phyloP scores from a whole-genome alignment of 106 monocot genomes.

The Allium cepa region DNA sequence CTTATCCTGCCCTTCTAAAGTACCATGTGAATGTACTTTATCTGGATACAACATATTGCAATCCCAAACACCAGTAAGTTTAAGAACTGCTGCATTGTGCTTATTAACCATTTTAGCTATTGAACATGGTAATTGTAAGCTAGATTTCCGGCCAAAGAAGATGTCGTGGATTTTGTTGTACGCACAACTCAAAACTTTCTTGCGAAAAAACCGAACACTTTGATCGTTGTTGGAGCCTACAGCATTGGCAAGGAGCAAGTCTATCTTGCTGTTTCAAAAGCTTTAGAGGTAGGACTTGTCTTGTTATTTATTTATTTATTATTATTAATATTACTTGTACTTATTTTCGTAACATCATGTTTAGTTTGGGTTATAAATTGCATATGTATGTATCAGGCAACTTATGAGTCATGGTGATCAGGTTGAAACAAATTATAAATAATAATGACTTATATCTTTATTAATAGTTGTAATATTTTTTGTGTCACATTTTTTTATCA shows the following conservation, averaged over 20 bases:
- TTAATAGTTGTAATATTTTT: too few species aligned
- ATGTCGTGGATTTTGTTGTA: constrained; percentile 62
- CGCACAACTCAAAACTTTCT: constrained; percentile 26
- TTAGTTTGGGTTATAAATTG: too few species aligned
- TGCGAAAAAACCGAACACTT: constrained; percentile 45
- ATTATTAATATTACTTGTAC: too few species aligned
- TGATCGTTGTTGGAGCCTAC: constrained; percentile 71
- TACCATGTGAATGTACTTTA: constrained; percentile 50
- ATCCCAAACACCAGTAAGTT: constrained; percentile 49
- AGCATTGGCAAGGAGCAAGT: constrained; percentile 76
- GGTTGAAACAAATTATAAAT: too few species aligned
- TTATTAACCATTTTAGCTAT: not conserved
- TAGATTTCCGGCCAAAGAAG: constrained; percentile 68
- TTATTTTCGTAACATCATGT: too few species aligned
- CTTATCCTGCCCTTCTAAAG: constrained; percentile 26
- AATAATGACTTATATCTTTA: too few species aligned
- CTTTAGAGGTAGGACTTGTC: constrained; percentile 34
- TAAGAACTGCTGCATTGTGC: not conserved
- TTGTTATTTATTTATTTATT: not conserved
- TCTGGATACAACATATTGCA: constrained; percentile 72
- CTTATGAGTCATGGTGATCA: too few species aligned
- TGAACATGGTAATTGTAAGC: constrained; percentile 5
- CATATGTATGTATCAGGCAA: too few species aligned
- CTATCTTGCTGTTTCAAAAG: constrained; percentile 49
- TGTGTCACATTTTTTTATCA: too few species aligned